Evolutionary conservation across 202 grass and related monocot genomes (phyloP).

Genomic region (Brachypodium distachyon): DNA sequence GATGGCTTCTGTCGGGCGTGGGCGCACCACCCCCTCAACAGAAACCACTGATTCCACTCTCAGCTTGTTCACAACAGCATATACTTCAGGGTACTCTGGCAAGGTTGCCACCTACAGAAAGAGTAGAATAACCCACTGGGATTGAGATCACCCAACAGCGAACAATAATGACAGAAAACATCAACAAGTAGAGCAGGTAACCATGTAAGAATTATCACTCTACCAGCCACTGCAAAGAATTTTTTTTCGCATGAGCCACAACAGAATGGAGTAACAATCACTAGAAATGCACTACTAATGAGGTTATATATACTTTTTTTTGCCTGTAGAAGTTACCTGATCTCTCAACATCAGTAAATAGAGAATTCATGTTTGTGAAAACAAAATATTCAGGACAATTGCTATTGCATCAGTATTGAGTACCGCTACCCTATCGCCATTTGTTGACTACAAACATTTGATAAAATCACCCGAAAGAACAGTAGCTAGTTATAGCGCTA

Average conservation of each 20-base stretch:
- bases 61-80: slow-evolving; percentile 60
- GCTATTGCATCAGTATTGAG: neutral
- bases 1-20: slow-evolving; percentile 56
- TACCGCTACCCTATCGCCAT: neutral
- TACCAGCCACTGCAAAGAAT: neutral
- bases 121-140: neutral
- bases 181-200: neutral
- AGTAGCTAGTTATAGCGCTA: neutral
- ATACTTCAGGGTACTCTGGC: slow-evolving; percentile 70
- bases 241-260: neutral
- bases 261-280: neutral
- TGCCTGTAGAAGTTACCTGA: neutral
- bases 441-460: neutral
- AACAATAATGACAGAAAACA: neutral
- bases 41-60: slow-evolving; percentile 85
- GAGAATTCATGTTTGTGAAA: neutral
- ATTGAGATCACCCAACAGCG: neutral
- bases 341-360: neutral
- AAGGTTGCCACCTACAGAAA: slow-evolving; percentile 59
- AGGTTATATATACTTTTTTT: neutral
- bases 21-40: slow-evolving; percentile 58
- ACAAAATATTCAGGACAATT: neutral
- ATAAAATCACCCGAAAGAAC: neutral
- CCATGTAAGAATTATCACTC: neutral
- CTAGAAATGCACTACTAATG: neutral